Percentiles rank a stretch among this genome's conserved stretches.
phyloP scores from a whole-genome alignment of 139 green algal genomes.

The Diplosphaera chodatii region DNA sequence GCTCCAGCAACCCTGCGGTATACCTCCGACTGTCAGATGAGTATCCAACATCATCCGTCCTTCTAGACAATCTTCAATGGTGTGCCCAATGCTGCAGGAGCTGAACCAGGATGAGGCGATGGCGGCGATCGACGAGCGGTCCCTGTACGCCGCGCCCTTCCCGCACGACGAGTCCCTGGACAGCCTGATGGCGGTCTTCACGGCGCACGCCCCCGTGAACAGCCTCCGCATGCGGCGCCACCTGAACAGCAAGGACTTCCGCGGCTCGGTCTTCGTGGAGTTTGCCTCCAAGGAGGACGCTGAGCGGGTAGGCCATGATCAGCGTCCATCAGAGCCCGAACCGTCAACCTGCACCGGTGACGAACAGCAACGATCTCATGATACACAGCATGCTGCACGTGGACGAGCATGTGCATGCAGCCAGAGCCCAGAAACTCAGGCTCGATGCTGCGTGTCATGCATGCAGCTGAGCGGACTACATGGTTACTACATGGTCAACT shows the following conservation, averaged over 20 bases:
- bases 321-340: too few species aligned
- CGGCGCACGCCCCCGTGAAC: slow-evolving; percentile 26
- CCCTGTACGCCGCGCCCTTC: slow-evolving; percentile 74
- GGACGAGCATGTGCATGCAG: too few species aligned
- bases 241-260: slow-evolving; percentile 71
- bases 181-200: slow-evolving; percentile 24
- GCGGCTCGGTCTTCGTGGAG: slow-evolving; percentile 77
- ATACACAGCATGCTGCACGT: too few species aligned
- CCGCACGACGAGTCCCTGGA: slow-evolving; percentile 58
- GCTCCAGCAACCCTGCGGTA: too few species aligned
- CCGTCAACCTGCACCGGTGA: too few species aligned
- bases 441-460: too few species aligned
- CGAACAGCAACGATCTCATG: not conserved
- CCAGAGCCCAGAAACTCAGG: not conserved
- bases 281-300: slow-evolving; percentile 49
- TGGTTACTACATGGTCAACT: not conserved
- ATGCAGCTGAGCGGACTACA: not conserved
- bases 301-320: slow-evolving; percentile 4
- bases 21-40: too few species aligned
- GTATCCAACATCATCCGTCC: too few species aligned
- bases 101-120: slow-evolving; percentile 20
- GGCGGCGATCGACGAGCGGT: slow-evolving; percentile 51
- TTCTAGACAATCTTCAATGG: too few species aligned
- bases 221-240: slow-evolving; percentile 75
- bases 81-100: too few species aligned